Evolutionary conservation across 2,329 filamentous ascomycete species (phyloP).

Genomic region (Talaromyces piceae): DNA sequence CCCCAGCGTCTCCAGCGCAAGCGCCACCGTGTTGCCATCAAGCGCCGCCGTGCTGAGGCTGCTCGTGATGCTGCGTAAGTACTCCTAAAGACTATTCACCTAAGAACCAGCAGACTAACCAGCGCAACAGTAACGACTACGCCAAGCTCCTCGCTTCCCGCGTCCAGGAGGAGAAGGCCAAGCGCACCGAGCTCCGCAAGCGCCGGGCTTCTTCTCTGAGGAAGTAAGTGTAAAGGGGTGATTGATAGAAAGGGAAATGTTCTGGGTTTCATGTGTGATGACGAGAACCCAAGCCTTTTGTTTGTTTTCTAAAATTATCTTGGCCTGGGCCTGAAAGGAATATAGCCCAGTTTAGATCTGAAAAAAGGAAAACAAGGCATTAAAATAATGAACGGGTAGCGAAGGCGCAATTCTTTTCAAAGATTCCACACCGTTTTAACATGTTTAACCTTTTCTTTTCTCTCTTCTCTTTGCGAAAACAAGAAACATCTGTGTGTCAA

Average conservation of each 20-base stretch:
- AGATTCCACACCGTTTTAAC: neutral
- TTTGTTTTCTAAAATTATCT: neutral
- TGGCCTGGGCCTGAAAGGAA: neutral
- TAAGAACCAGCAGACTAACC: neutral
- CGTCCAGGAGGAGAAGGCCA: slow-evolving; percentile 89
- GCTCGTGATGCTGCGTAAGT: slow-evolving; percentile 98
- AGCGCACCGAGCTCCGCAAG: slow-evolving; percentile 92
- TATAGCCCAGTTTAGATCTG: neutral
- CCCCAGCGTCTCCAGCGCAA: slow-evolving; percentile 99
- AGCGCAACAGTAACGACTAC: slow-evolving; percentile 73
- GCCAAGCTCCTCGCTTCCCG: slow-evolving; percentile 93
- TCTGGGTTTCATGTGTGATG: slow-evolving; percentile 1
- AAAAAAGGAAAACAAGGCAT: neutral
- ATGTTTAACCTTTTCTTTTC: too few species aligned
- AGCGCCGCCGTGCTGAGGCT: slow-evolving; percentile 94
- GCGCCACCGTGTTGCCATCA: slow-evolving; percentile 94
- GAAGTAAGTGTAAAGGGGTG: slow-evolving; percentile 47
- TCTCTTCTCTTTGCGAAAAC: neutral
- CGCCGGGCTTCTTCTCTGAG: slow-evolving; percentile 94
- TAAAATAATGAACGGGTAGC: slow-evolving; percentile 2
- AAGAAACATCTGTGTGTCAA: slow-evolving; percentile 2
- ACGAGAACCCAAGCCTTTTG: neutral
- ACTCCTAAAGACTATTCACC: neutral
- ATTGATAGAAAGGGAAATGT: slow-evolving; percentile 4
- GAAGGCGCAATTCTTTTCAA: slow-evolving; percentile 1